Base-by-base conservation (phyloP, 495 filamentous ascomycete genomes). In the Penicillium ochrochloron region DNA sequence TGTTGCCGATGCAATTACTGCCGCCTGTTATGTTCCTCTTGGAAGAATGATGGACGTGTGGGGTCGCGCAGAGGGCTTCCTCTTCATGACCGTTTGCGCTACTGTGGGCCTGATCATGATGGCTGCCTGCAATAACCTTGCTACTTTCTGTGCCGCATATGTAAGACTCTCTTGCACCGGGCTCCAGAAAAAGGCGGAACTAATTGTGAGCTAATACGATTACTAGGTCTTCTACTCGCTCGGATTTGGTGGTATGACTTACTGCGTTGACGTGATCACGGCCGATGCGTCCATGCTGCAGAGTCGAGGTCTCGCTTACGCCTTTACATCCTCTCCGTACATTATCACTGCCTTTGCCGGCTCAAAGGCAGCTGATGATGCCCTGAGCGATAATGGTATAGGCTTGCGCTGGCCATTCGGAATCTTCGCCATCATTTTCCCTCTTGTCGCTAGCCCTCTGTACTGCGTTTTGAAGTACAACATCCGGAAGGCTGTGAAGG, bases 21-120 rank as follows among this genome's bases (percentile, higher is more conserved):
- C 73, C 11, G 76, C 76, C 11, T 69, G 68, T 5, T 80, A 73
- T 59, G 73, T 91, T 50, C 83, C 89, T 2, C 73, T 90, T 21
- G 89, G 88, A 48, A 90, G 91, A 73, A 78, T 89, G 44, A 79
- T 91, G 68, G 88, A 92, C 67, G 75, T 89, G 29, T 91, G 83
- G 80, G 89, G 88, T 60, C 71, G 86, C 71, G 66, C 85, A 66
- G 72, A 83, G 56, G 82, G 82, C 37, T 91, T 89, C 66, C 75
- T 73, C 14, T 48, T 82, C 59, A 78, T 80, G 77, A 58, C 75
- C 0, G 21, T 65, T 11, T 71, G 80, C 44, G 69, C 75, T 2
- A 80, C 75, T 0, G 34, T 83, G 3, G 76, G 78, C 8, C 50
- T 85, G 63, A 77, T 85, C 42, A 66, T 85, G 61, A 82, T 85